Conservation (phyloP, 116 monocot genomes). For the Papilionanthe hybrid region DNA sequence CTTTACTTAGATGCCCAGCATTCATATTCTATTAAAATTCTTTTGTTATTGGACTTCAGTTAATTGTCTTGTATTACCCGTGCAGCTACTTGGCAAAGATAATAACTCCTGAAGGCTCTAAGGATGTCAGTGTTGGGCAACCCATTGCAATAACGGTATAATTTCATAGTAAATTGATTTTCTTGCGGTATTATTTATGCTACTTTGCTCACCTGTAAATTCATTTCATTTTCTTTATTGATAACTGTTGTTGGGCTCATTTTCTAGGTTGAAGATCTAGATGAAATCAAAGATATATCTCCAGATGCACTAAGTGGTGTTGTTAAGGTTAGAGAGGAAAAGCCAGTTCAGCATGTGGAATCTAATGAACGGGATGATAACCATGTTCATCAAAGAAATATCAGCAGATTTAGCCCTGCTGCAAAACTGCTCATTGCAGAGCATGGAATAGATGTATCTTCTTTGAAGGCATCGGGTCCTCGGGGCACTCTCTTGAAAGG, state of each 20-base stretch:
- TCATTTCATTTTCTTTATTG: background rate
- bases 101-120: slow-evolving; percentile 94
- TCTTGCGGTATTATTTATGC: background rate
- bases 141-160: slow-evolving; percentile 97
- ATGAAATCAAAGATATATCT: slow-evolving; percentile 79
- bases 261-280: slow-evolving; percentile 81
- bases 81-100: slow-evolving; percentile 92
- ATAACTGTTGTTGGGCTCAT: slow-evolving; percentile 8
- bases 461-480: slow-evolving; percentile 81
- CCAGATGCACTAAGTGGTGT: slow-evolving; percentile 24
- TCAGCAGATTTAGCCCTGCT: slow-evolving; percentile 85
- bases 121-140: slow-evolving; percentile 92
- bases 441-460: slow-evolving; percentile 71
- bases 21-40: background rate
- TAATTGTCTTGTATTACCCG: slow-evolving; percentile 6
- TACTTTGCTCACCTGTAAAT: background rate
- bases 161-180: background rate
- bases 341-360: slow-evolving; percentile 20
- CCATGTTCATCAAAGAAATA: slow-evolving; percentile 13
- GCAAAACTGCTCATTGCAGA: slow-evolving; percentile 87
- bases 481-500: slow-evolving; percentile 91
- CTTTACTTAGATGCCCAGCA: background rate
- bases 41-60: background rate
- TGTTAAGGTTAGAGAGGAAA: slow-evolving; percentile 40
- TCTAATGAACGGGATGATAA: slow-evolving; percentile 26